Percentiles rank a stretch among this genome's conserved stretches.
Evolutionary conservation across 139 green algal species (phyloP).

Genomic region (Microglena sp.): DNA sequence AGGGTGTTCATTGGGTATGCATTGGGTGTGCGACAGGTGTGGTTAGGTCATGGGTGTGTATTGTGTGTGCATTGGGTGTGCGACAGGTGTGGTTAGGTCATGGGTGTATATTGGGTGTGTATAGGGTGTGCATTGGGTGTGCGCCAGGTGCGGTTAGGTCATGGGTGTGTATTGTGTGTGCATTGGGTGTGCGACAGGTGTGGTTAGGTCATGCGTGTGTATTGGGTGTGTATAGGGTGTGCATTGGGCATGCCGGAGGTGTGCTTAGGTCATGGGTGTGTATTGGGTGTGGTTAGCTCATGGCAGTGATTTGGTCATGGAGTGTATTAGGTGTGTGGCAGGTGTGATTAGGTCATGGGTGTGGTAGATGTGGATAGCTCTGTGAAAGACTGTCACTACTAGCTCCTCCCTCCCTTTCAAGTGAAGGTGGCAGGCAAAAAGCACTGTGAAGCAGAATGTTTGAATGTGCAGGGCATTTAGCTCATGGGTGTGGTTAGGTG

Average conservation of each 20-base stretch:
- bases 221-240: background rate
- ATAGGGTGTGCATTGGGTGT: background rate
- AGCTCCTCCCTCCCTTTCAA: constrained; percentile 51
- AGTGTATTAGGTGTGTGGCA: too few species aligned
- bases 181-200: background rate
- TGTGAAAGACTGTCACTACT: constrained; percentile 40
- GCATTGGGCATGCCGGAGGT: too few species aligned
- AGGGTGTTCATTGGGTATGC: background rate
- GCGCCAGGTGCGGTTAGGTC: background rate
- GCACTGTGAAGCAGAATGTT: constrained; percentile 30
- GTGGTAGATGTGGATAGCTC: too few species aligned
- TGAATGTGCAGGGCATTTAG: too few species aligned
- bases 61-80: background rate
- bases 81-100: background rate
- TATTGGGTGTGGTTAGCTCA: too few species aligned
- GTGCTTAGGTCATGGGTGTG: too few species aligned
- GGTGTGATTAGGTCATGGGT: too few species aligned
- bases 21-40: background rate
- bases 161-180: background rate
- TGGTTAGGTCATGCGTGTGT: background rate
- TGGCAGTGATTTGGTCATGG: too few species aligned
- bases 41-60: background rate
- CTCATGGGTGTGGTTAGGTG: too few species aligned
- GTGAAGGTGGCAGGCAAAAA: constrained; percentile 48
- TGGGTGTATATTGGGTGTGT: background rate